These are phyloP conservation scores for Xylaria arbuscula DNA, from an alignment of 2,329 filamentous ascomycete genomes.

Conservation along the genomic window DNA sequence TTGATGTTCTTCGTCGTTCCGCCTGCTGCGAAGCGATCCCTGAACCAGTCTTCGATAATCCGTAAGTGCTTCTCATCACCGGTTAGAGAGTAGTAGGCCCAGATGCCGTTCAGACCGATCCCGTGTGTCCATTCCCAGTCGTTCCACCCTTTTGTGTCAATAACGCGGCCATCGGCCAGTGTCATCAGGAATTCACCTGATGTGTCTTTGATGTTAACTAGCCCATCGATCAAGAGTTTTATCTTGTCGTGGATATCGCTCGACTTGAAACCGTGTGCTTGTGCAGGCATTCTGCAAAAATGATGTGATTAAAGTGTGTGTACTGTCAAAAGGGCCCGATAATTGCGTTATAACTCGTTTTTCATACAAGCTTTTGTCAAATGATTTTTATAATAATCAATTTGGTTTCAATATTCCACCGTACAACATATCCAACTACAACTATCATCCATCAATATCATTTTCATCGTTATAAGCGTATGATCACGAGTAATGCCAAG, in stretches of 20 bases:
- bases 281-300: conserved; percentile 52
- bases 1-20: conserved; percentile 88
- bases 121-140: conserved; percentile 88
- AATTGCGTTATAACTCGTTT: not conserved
- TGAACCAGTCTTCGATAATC: conserved; percentile 80
- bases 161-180: conserved; percentile 77
- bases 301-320: not conserved
- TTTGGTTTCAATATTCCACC: not conserved
- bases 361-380: not conserved
- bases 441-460: not conserved
- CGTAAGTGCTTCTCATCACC: conserved; percentile 68
- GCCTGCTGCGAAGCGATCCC: conserved; percentile 72
- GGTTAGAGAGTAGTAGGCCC: conserved; percentile 82
- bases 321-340: not conserved
- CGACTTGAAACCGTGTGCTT: conserved; percentile 59
- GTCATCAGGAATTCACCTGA: conserved; percentile 79
- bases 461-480: conserved; percentile 13
- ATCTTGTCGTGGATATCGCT: conserved; percentile 66
- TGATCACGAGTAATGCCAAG: conserved; percentile 17
- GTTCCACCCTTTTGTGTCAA: conserved; percentile 87
- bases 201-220: conserved; percentile 81
- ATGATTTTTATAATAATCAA: not conserved
- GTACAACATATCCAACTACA: not conserved
- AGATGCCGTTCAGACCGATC: conserved; percentile 82
- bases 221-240: conserved; percentile 74